Evolutionary conservation across 2,329 filamentous ascomycete species (phyloP).

Genomic region (Xylariaceae sp.): DNA sequence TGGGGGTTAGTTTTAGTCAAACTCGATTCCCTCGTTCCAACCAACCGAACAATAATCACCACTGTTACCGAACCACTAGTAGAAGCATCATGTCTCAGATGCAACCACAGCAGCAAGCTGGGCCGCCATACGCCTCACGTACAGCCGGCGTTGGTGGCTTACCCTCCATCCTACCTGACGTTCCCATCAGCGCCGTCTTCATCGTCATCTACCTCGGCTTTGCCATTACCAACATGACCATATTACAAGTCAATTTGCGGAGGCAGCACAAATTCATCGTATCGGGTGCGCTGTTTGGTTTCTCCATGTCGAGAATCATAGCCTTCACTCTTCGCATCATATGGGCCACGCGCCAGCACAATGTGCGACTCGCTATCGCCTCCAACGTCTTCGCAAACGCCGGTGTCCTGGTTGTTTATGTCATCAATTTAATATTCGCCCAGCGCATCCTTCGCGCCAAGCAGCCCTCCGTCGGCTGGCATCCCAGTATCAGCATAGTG

Average conservation of each 20-base stretch:
- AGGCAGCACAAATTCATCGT: conserved; percentile 49
- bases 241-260: conserved; percentile 51
- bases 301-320: conserved; percentile 45
- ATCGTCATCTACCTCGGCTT: conserved; percentile 61
- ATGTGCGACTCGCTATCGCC: conserved; percentile 43
- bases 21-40: background rate
- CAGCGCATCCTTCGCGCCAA: conserved; percentile 49
- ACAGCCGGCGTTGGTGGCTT: conserved; percentile 61
- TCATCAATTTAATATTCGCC: conserved; percentile 49
- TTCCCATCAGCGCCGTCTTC: conserved; percentile 70
- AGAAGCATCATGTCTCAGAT: conserved; percentile 31
- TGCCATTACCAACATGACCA: conserved; percentile 64
- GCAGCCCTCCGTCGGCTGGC: conserved; percentile 47
- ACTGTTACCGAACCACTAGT: background rate
- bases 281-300: conserved; percentile 46
- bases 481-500: conserved; percentile 35
- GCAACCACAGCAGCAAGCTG: conserved; percentile 29
- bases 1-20: too few species aligned
- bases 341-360: conserved; percentile 41
- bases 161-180: conserved; percentile 65
- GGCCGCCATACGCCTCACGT: conserved; percentile 50
- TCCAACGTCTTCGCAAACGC: conserved; percentile 47
- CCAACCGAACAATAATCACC: too few species aligned
- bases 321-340: conserved; percentile 47
- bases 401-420: conserved; percentile 46